Evolutionary conservation across 768 basidiomycete species (phyloP).

Genomic region (Hygrocybe punicea): DNA sequence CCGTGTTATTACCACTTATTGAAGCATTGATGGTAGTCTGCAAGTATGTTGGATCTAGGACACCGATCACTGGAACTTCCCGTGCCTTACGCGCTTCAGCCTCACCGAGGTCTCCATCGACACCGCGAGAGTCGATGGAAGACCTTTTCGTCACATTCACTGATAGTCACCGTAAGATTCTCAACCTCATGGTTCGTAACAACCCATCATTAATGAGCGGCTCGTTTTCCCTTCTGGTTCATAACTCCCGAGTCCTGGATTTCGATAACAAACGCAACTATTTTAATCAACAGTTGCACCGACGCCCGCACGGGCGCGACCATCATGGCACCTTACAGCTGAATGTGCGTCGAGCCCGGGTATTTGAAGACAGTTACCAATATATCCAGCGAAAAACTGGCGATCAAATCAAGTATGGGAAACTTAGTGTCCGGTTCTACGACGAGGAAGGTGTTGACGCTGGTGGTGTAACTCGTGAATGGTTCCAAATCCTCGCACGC

Average conservation of each 20-base stretch:
- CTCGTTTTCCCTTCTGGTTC: slow-evolving; percentile 92
- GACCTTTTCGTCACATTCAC: slow-evolving; percentile 93
- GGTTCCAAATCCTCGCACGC: slow-evolving; percentile 96
- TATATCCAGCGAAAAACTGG: slow-evolving; percentile 84
- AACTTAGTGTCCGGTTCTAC: slow-evolving; percentile 93
- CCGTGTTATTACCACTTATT: slow-evolving; percentile 88
- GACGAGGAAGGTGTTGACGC: slow-evolving; percentile 98
- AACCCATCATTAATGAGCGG: slow-evolving; percentile 98
- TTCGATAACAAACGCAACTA: slow-evolving; percentile 99
- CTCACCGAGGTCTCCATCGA: slow-evolving; percentile 66
- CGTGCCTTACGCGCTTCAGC: slow-evolving; percentile 60
- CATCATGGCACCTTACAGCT: slow-evolving; percentile 81
- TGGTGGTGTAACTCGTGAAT: slow-evolving; percentile 95
- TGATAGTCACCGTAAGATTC: slow-evolving; percentile 85
- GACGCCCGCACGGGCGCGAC: slow-evolving; percentile 73
- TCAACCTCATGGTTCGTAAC: slow-evolving; percentile 97
- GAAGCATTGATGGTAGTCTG: slow-evolving; percentile 98
- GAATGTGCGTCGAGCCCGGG: slow-evolving; percentile 83
- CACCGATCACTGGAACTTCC: slow-evolving; percentile 39
- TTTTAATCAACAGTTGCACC: slow-evolving; percentile 88
- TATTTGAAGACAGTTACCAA: slow-evolving; percentile 98
- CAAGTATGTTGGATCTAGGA: slow-evolving; percentile 82
- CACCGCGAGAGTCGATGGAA: slow-evolving; percentile 74
- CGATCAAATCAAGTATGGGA: slow-evolving; percentile 97
- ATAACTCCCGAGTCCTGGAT: slow-evolving; percentile 94